These are phyloP conservation scores for Cubamyces sp. DNA, from an alignment of 768 basidiomycete genomes.

Conservation along the genomic window DNA sequence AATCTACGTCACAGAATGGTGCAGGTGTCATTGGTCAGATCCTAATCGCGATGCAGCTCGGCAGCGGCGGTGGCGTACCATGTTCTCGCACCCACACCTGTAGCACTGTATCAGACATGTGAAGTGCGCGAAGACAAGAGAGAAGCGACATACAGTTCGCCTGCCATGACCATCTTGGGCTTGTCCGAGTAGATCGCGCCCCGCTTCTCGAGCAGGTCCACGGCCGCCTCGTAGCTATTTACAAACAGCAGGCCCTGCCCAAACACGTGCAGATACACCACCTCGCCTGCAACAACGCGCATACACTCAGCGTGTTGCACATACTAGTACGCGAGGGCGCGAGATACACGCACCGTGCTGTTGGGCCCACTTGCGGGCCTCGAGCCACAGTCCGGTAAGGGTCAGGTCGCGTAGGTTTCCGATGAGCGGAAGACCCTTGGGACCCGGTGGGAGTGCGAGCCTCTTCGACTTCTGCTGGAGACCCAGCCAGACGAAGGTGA, in stretches of 20 bases:
- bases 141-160: slow-evolving; percentile 24
- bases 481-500: slow-evolving; percentile 16
- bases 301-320: background rate
- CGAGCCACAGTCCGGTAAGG: slow-evolving; percentile 27
- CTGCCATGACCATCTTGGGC: slow-evolving; percentile 38
- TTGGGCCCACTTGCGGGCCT: slow-evolving; percentile 26
- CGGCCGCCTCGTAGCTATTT: slow-evolving; percentile 46
- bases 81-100: slow-evolving; percentile 66
- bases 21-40: background rate
- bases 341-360: slow-evolving; percentile 21
- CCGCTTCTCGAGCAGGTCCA: slow-evolving; percentile 52
- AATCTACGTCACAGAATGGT: slow-evolving; percentile 42
- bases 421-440: slow-evolving; percentile 30
- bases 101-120: background rate
- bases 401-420: slow-evolving; percentile 32
- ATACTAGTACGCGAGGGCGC: too few relatives aligned
- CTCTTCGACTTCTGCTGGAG: slow-evolving; percentile 21
- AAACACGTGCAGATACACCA: slow-evolving; percentile 52
- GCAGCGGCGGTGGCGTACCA: slow-evolving; percentile 44
- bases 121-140: slow-evolving; percentile 4
- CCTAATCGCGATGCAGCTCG: background rate
- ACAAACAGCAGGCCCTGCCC: slow-evolving; percentile 51
- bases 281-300: slow-evolving; percentile 25
- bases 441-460: slow-evolving; percentile 29
- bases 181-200: slow-evolving; percentile 56